Conservation (phyloP, 2,329 filamentous ascomycete species). For the Fusarium sp. region DNA sequence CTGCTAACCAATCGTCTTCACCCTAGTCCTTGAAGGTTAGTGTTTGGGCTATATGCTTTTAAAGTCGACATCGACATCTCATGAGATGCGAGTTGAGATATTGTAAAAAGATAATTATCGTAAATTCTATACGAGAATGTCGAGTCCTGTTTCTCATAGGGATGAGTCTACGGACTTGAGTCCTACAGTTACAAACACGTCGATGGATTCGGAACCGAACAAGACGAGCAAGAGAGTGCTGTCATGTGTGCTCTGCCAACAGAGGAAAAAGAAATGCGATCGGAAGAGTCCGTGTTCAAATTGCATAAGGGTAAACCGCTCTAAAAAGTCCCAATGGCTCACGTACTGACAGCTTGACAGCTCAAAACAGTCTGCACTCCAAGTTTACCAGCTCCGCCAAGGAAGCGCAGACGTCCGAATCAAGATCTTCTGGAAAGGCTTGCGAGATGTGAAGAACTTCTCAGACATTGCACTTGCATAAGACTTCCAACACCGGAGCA, state of each 20-base stretch:
- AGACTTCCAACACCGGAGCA: conserved; percentile 29
- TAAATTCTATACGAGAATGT: conserved; percentile 11
- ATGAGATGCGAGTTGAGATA: not conserved
- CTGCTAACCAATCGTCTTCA: not conserved
- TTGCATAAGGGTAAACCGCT: conserved; percentile 39
- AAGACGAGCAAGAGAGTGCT: conserved; percentile 33
- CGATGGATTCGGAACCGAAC: conserved; percentile 15
- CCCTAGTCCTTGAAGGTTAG: not conserved
- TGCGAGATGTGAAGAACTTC: conserved; percentile 22
- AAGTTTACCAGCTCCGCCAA: conserved; percentile 43
- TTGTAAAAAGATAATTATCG: not conserved
- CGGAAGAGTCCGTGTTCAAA: conserved; percentile 45
- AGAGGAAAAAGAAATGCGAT: conserved; percentile 49
- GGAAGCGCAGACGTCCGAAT: conserved; percentile 44
- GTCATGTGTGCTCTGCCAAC: conserved; percentile 46
- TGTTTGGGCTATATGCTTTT: conserved; percentile 1
- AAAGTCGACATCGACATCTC: conserved; percentile 11
- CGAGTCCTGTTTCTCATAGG: conserved; percentile 6
- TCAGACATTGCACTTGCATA: conserved; percentile 41
- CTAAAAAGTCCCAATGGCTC: fast-evolving
- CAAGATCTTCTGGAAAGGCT: conserved; percentile 40
- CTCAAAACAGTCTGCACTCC: conserved; percentile 41
- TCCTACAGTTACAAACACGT: conserved; percentile 11
- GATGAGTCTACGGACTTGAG: conserved; percentile 7
- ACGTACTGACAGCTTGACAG: conserved; percentile 9